Conservation (phyloP, 768 basidiomycete species). For the Amanita inopinata region DNA sequence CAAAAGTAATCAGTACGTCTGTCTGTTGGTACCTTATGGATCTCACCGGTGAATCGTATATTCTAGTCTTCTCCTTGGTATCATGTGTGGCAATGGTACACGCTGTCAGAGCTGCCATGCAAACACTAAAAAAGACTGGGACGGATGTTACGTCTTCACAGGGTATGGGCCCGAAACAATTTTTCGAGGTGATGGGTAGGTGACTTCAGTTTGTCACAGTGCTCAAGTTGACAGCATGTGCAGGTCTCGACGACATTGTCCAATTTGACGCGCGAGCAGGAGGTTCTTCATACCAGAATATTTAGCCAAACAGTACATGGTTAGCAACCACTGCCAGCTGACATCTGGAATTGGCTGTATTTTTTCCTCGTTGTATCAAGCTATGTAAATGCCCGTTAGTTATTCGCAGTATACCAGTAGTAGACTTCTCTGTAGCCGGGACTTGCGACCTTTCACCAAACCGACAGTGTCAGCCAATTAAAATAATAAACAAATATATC, state of each 20-base stretch:
- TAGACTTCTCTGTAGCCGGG: too few relatives aligned
- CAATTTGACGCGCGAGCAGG: conserved; percentile 41
- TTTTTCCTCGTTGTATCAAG: neutral
- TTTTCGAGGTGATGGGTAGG: conserved; percentile 41
- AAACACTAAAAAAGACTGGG: conserved; percentile 38
- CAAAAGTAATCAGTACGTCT: conserved; percentile 29
- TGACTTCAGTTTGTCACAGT: too few relatives aligned
- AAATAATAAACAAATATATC: too few relatives aligned
- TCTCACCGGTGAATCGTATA: too few relatives aligned
- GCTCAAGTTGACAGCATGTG: too few relatives aligned
- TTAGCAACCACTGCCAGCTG: too few relatives aligned
- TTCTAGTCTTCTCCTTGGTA: conserved; percentile 35
- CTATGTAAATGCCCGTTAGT: too few relatives aligned
- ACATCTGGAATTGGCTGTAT: too few relatives aligned
- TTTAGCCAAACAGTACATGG: conserved; percentile 24
- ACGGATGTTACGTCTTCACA: conserved; percentile 30
- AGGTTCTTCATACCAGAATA: conserved; percentile 37
- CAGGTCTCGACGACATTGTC: conserved; percentile 39
- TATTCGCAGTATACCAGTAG: too few relatives aligned
- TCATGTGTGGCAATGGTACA: conserved; percentile 39
- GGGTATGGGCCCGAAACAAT: conserved; percentile 41
- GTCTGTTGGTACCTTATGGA: too few relatives aligned
- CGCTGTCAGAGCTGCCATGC: conserved; percentile 36
- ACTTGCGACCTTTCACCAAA: too few relatives aligned
- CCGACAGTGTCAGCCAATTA: too few relatives aligned